Evolutionary conservation across 2,329 filamentous ascomycete genomes (phyloP).

Genomic region (Myriosclerotinia curreyana): DNA sequence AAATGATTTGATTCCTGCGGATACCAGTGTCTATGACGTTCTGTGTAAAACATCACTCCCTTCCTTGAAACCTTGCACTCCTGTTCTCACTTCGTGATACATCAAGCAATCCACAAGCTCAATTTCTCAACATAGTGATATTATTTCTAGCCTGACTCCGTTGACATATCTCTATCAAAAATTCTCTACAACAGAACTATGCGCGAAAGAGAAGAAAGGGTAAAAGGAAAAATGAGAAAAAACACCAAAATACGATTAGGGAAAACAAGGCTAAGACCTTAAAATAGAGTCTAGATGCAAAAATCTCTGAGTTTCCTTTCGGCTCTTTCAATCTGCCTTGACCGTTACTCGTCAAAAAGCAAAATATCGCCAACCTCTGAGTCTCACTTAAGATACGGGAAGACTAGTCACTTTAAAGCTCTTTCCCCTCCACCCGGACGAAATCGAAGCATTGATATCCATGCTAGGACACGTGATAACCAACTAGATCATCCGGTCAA

Average conservation of each 20-base stretch:
- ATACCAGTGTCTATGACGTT: neutral
- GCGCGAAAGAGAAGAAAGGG: neutral
- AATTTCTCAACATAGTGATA: neutral
- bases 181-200: neutral
- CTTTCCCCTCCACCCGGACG: too few relatives aligned
- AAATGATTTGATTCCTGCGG: neutral
- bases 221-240: too few relatives aligned
- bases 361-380: neutral
- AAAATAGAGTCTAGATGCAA: neutral
- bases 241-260: too few relatives aligned
- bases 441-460: too few relatives aligned
- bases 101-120: neutral
- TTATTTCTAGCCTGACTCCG: neutral
- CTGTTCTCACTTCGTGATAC: neutral
- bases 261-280: neutral
- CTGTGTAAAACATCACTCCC: neutral
- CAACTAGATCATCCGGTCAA: conserved; percentile 16
- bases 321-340: neutral
- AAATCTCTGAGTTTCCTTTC: neutral
- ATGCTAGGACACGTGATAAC: conserved; percentile 19
- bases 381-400: neutral
- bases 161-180: neutral
- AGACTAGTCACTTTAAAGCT: neutral
- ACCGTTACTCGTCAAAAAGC: neutral
- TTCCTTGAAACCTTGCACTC: neutral